Conservation (phyloP, 2,329 filamentous ascomycete species). For the Penicillium frequentans region DNA sequence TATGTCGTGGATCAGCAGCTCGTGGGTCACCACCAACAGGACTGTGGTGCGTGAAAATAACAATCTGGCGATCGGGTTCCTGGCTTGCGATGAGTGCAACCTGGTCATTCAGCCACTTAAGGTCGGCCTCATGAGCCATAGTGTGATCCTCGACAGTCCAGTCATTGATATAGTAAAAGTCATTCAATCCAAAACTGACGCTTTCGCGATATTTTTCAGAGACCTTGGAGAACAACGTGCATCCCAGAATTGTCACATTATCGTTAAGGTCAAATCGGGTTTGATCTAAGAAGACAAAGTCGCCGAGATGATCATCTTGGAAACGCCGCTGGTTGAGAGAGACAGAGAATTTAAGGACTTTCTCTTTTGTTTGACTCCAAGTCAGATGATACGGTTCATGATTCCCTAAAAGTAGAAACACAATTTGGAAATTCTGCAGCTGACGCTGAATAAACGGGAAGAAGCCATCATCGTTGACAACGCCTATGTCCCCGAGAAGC, state of each 20-base stretch:
- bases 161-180: constrained; percentile 51
- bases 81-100: constrained; percentile 27
- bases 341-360: constrained; percentile 25
- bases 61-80: constrained; percentile 36
- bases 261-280: constrained; percentile 39
- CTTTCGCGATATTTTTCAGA: constrained; percentile 34
- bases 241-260: constrained; percentile 45
- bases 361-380: constrained; percentile 25
- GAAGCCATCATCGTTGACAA: constrained; percentile 45
- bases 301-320: constrained; percentile 19
- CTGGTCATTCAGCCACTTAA: constrained; percentile 42
- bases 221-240: constrained; percentile 53
- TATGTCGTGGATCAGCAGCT: constrained; percentile 33
- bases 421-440: constrained; percentile 48
- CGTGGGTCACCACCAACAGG: constrained; percentile 27
- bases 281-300: constrained; percentile 45
- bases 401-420: constrained; percentile 58
- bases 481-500: constrained; percentile 59
- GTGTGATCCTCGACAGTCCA: constrained; percentile 37
- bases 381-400: constrained; percentile 54
- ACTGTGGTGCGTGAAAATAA: constrained; percentile 43
- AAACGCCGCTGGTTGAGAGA: constrained; percentile 16
- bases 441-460: constrained; percentile 51
- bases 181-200: constrained; percentile 50
- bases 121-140: constrained; percentile 33